Evolutionary conservation across 176 grass and related monocot genomes (phyloP), one percentile per base, ranked within the genome.

Genomic region (Cenchrus americanus): DNA sequence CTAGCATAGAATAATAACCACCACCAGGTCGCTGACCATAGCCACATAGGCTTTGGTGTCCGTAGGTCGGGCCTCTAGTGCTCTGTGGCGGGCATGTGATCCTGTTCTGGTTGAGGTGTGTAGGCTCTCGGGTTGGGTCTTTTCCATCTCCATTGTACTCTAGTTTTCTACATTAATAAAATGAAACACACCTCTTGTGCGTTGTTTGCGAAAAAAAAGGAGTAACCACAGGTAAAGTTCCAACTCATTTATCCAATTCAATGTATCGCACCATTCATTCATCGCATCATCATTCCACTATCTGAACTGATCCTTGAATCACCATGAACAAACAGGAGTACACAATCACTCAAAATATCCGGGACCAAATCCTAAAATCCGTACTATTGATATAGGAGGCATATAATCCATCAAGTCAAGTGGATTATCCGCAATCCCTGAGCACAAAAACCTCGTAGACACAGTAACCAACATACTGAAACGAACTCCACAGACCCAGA

Each of bases 381-480:
- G 50, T 34, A 70, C 9, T 10, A 22, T 54, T 52, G 42, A 54
- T 32, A 62, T 32, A 62, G 46, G 13, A 82, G 52, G 22, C n/a
- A 40, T 66, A 76, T 52, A 44, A 69, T 80, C 24, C 24, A 81
- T 34, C 40, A 80, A 71, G 21, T 30, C 50, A 50, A 76, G 58
- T 32, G 46, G 66, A 34, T 53, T 64, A 76, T 81, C 54, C 47
- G 76, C 12, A 30, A 19, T 8, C 37, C 24, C 54, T 58, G 5
- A 27, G 37, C 55, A 76, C 18, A 43, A 53, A 68, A 76, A 62
- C 3, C 14, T 21, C 27, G 23, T 8, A 53, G 21, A 44, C 11
- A 11, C 42, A 40, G 4, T 15, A 19, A 68, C 27, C 14, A 40
- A 69, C 14, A 66, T 26, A 71, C 60, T 46, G 30, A 57, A 81